Evolutionary conservation across 805 yeast genomes (phyloP).

Genomic region (Candida maris): DNA sequence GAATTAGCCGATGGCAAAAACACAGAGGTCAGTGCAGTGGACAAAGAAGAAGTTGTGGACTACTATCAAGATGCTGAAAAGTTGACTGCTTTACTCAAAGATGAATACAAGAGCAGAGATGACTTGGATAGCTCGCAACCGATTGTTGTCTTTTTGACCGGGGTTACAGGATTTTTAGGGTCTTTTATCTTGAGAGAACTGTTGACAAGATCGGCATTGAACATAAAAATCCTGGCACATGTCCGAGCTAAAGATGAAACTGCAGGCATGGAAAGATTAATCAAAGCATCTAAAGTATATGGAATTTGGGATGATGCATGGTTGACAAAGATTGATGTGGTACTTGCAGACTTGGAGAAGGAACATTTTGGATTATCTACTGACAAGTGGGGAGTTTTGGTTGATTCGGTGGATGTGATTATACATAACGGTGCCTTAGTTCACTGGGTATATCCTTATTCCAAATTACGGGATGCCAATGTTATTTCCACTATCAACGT

Average conservation of each 20-base stretch:
- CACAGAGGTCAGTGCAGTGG: conserved; percentile 26
- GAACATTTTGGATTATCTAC: conserved; percentile 67
- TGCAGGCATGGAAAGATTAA: conserved; percentile 74
- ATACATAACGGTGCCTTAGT: conserved; percentile 97
- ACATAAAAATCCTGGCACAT: conserved; percentile 74
- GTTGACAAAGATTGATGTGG: conserved; percentile 57
- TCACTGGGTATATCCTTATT: conserved; percentile 97
- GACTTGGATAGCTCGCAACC: conserved; percentile 20
- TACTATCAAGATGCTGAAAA: conserved; percentile 75
- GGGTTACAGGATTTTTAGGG: conserved; percentile 95
- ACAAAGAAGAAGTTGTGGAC: conserved; percentile 31
- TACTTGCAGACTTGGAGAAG: conserved; percentile 77
- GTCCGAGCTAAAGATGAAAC: conserved; percentile 75
- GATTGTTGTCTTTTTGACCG: conserved; percentile 74
- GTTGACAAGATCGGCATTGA: conserved; percentile 46
- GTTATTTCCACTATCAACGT: conserved; percentile 86
- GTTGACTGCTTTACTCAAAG: conserved; percentile 39
- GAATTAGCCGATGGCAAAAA: conserved; percentile 37
- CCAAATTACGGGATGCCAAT: conserved; percentile 86
- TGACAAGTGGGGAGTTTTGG: conserved; percentile 54
- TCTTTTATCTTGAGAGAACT: conserved; percentile 81
- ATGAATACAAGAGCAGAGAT: conserved; percentile 42
- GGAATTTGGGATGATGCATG: conserved; percentile 74
- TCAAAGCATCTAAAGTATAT: conserved; percentile 71
- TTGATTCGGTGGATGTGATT: conserved; percentile 67